Conservation (phyloP, 306 rosid genomes). For the Quercus dentata region DNA sequence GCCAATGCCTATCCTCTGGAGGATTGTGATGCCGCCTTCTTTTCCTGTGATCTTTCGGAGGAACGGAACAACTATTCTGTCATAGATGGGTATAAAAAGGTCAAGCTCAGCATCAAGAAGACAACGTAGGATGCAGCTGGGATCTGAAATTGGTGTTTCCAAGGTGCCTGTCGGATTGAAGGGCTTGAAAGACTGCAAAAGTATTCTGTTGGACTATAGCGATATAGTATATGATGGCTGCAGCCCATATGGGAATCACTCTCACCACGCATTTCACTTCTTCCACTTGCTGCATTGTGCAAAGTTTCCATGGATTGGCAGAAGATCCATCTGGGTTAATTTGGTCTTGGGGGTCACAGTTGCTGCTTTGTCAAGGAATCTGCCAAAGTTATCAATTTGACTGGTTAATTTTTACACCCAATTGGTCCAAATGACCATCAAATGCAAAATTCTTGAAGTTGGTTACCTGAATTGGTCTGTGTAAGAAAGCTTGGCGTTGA, state of each 20-base stretch:
- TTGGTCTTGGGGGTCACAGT: slow-evolving; percentile 40
- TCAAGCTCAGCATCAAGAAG: slow-evolving; percentile 62
- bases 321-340: slow-evolving; percentile 68
- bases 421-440: not conserved
- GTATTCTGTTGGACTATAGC: slow-evolving; percentile 56
- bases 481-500: slow-evolving; percentile 59
- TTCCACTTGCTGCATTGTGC: slow-evolving; percentile 86
- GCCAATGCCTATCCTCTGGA: slow-evolving; percentile 80
- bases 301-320: slow-evolving; percentile 72
- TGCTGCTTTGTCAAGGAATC: slow-evolving; percentile 82
- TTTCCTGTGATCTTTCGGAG: slow-evolving; percentile 45
- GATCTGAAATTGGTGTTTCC: slow-evolving; percentile 48
- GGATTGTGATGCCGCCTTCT: slow-evolving; percentile 74
- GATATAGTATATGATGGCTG: slow-evolving; percentile 39
- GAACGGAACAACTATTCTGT: slow-evolving; percentile 53
- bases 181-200: slow-evolving; percentile 71
- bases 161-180: slow-evolving; percentile 57
- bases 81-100: slow-evolving; percentile 62
- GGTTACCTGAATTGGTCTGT: slow-evolving; percentile 77
- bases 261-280: slow-evolving; percentile 70
- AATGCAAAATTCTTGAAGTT: not conserved
- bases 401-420: not conserved
- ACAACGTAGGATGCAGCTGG: slow-evolving; percentile 68
- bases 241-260: slow-evolving; percentile 65
- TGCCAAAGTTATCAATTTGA: slow-evolving; percentile 16